Percentiles rank a stretch among this genome's conserved stretches.
Evolutionary conservation across 169 alveolate species (phyloP).

Genomic region (Cryptosporidium bovis): DNA sequence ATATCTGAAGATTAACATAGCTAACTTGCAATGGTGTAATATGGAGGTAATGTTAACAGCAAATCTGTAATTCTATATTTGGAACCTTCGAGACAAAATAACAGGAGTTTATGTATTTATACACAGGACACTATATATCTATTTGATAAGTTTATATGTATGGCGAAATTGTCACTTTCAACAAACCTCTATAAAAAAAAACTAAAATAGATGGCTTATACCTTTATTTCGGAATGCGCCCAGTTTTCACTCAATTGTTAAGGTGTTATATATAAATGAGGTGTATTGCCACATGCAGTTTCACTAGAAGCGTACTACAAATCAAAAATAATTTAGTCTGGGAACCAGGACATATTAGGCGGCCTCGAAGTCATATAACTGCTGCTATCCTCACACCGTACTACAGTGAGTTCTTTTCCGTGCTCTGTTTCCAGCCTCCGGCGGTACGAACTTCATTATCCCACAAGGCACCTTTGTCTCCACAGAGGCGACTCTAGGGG

Average conservation of each 20-base stretch:
- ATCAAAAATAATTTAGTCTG: constrained; percentile 45
- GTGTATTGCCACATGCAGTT: neutral
- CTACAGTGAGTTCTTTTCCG: constrained; percentile 75
- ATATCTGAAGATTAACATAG: neutral
- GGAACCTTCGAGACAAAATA: no score
- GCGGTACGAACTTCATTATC: constrained; percentile 75
- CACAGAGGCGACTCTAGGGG: constrained; percentile 66
- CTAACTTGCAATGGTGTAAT: no score
- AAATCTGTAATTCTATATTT: no score
- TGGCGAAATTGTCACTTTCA: no score
- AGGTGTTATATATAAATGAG: neutral
- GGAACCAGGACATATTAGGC: constrained; percentile 40
- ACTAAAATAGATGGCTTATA: no score
- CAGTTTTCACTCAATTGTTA: neutral
- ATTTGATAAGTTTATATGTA: no score
- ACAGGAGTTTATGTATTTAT: no score
- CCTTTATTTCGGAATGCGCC: neutral
- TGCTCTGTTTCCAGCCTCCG: constrained; percentile 77
- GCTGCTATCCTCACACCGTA: constrained; percentile 75
- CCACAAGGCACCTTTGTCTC: constrained; percentile 66
- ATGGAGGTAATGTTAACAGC: no score
- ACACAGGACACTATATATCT: no score
- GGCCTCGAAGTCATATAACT: constrained; percentile 42
- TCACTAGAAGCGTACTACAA: neutral
- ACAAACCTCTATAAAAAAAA: no score